Conservation (phyloP, 176 grass and related monocot genomes). For the Rhynchospora breviuscula region DNA sequence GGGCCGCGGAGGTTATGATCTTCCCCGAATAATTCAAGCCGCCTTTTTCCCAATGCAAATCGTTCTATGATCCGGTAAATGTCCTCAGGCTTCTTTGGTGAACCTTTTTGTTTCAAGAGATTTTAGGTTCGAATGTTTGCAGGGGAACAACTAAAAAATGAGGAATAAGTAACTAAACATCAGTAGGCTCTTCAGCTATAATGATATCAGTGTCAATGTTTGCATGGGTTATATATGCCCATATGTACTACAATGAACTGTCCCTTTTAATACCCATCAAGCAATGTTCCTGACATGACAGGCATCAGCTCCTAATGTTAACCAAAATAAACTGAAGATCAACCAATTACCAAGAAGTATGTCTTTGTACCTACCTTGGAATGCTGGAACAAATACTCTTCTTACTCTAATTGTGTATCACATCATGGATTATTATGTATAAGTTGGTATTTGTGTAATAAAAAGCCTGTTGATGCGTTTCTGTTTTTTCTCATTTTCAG, state of each 20-base stretch:
- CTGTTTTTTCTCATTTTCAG: no score
- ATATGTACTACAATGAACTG: constrained; percentile 91
- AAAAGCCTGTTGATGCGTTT: no score
- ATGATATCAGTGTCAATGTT: constrained; percentile 99
- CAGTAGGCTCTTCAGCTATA: constrained; percentile 82
- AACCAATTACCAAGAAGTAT: no score
- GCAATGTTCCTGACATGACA: constrained; percentile 79
- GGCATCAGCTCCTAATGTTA: background rate
- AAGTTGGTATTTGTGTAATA: no score
- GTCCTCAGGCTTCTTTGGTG: constrained; percentile 91
- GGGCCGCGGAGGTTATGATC: constrained; percentile 92
- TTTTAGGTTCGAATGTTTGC: constrained; percentile 8
- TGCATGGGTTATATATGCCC: constrained; percentile 93
- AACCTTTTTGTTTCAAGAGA: constrained; percentile 37
- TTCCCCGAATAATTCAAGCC: constrained; percentile 90
- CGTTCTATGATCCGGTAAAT: constrained; percentile 98
- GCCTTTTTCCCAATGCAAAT: constrained; percentile 88
- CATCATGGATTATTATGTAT: no score
- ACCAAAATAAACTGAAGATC: no score
- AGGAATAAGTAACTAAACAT: constrained; percentile 46
- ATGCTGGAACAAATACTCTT: no score
- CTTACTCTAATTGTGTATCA: no score
- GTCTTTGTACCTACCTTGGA: no score
- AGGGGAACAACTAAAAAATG: constrained; percentile 22
- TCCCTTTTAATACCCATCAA: constrained; percentile 99